Conservation (phyloP, 1,284 basidiomycete species). For the Testicularia cyperi region DNA sequence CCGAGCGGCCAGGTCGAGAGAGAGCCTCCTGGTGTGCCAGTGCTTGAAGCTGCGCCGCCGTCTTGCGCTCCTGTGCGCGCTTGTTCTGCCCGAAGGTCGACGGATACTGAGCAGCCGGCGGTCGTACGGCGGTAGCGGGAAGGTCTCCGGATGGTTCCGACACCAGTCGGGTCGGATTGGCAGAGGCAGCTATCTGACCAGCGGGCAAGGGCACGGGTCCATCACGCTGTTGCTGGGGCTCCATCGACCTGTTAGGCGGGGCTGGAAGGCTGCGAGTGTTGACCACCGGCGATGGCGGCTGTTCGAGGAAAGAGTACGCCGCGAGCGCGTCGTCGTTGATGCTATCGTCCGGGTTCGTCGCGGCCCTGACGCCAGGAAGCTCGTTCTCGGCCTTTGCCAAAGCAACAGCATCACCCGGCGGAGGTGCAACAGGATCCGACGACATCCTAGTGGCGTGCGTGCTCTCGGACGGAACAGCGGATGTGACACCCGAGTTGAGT, state of each 20-base stretch:
- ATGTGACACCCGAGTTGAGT: slow-evolving; percentile 18
- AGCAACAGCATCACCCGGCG: not conserved
- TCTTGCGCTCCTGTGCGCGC: slow-evolving; percentile 45
- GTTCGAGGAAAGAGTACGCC: slow-evolving; percentile 51
- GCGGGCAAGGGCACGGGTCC: too few relatives aligned
- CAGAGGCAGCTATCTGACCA: too few relatives aligned
- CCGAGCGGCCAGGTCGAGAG: slow-evolving; percentile 37
- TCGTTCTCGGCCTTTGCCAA: not conserved
- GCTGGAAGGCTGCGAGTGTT: too few relatives aligned
- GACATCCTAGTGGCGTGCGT: slow-evolving; percentile 25
- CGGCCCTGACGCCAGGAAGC: not conserved
- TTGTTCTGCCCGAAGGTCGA: slow-evolving; percentile 54
- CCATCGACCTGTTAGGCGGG: too few relatives aligned
- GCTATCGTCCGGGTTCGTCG: slow-evolving; percentile 19
- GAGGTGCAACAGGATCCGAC: slow-evolving; percentile 7
- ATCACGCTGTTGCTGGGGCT: too few relatives aligned
- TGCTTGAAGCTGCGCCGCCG: slow-evolving; percentile 48
- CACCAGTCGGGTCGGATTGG: too few relatives aligned
- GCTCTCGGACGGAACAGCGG: slow-evolving; percentile 24
- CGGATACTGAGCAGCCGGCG: slow-evolving; percentile 31
- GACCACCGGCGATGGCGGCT: slow-evolving; percentile 45
- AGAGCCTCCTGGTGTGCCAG: slow-evolving; percentile 50
- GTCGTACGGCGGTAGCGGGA: slow-evolving; percentile 8
- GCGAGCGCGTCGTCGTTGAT: slow-evolving; percentile 49
- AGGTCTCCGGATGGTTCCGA: too few relatives aligned